These are phyloP conservation scores for Lumnitzera racemosa DNA, from an alignment of 345 rosid genomes.

Conservation along the genomic window DNA sequence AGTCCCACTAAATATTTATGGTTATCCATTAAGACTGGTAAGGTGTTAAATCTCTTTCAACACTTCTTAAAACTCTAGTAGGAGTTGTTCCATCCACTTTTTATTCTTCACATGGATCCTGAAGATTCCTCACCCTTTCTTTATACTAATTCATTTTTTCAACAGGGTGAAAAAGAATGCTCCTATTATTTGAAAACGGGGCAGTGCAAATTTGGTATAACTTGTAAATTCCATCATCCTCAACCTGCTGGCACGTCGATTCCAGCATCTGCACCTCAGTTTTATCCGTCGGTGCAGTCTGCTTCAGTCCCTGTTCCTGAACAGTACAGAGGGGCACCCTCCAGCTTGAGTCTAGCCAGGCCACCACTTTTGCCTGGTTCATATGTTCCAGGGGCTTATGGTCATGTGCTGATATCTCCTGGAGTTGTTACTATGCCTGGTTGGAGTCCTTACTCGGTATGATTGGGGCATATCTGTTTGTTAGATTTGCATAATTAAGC, in stretches of 20 bases:
- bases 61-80: no score
- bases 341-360: constrained; percentile 58
- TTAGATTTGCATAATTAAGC: constrained; percentile 2
- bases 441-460: constrained; percentile 87
- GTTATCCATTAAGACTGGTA: constrained; percentile 82
- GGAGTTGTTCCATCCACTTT: neutral
- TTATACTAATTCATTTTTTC: constrained; percentile 18
- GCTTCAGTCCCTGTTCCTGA: constrained; percentile 55
- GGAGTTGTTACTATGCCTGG: constrained; percentile 67
- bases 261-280: constrained; percentile 58
- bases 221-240: constrained; percentile 96
- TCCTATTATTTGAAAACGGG: constrained; percentile 89
- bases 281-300: constrained; percentile 79
- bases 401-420: constrained; percentile 63
- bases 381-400: constrained; percentile 76
- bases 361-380: constrained; percentile 62
- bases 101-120: neutral
- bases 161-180: constrained; percentile 89
- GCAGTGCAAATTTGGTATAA: constrained; percentile 86
- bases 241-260: constrained; percentile 55
- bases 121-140: constrained; percentile 11
- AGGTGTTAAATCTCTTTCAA: constrained; percentile 13
- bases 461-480: constrained; percentile 10
- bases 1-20: constrained; percentile 54
- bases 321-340: constrained; percentile 53